These are phyloP conservation scores for Kurtzmaniella fragi DNA, from an alignment of 805 yeast species.

Conservation along the genomic window DNA sequence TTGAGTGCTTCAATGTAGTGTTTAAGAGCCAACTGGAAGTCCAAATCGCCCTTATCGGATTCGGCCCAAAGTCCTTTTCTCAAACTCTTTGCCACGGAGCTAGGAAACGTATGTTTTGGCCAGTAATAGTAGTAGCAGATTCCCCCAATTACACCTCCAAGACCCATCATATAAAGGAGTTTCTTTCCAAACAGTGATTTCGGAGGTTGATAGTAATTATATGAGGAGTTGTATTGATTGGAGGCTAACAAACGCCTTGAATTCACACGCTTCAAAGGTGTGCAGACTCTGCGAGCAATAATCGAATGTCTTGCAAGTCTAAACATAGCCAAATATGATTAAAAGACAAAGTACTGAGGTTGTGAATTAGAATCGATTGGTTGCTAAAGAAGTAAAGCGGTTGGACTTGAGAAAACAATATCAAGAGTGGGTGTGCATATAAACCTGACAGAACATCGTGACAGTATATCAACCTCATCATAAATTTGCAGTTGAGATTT, in stretches of 20 bases:
- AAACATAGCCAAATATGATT: no score
- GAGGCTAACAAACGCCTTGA: no score
- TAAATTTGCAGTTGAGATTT: not conserved
- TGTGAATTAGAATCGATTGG: no score
- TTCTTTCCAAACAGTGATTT: constrained; percentile 9
- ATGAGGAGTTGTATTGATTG: constrained; percentile 5
- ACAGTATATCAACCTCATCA: not conserved
- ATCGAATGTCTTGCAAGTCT: no score
- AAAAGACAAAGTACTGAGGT: no score
- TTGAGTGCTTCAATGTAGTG: constrained; percentile 71
- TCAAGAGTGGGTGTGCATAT: no score
- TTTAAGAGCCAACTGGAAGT: constrained; percentile 63
- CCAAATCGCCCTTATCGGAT: constrained; percentile 56
- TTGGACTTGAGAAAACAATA: no score
- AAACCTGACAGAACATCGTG: no score
- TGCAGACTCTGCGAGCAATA: no score
- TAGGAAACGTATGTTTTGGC: constrained; percentile 68
- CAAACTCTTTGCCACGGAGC: constrained; percentile 62
- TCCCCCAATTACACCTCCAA: constrained; percentile 12
- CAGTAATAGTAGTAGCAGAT: constrained; percentile 43
- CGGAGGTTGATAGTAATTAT: constrained; percentile 9
- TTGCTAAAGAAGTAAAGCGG: no score
- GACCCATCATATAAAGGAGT: constrained; percentile 10
- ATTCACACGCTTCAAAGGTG: no score
- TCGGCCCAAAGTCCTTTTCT: constrained; percentile 84